phyloP scores from a whole-genome alignment of 805 yeast species.

The Sugiyamaella chiloensis region DNA sequence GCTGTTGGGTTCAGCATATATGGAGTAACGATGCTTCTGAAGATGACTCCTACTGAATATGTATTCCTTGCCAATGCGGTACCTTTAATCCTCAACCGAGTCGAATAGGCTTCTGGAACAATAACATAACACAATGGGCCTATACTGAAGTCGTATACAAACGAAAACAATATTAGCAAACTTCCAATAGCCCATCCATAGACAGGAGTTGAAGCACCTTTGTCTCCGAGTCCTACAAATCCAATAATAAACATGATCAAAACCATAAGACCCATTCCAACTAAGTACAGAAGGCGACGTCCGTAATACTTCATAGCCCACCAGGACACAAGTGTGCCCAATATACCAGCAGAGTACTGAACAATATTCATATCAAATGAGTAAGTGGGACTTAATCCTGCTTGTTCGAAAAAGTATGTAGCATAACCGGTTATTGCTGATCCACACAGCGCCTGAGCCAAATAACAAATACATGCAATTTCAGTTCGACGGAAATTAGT shows the following conservation, averaged over 20 bases:
- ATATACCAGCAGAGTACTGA: constrained; percentile 44
- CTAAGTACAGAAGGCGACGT: constrained; percentile 23
- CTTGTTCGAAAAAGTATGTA: constrained; percentile 42
- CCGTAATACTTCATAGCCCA: constrained; percentile 20
- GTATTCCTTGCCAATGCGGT: constrained; percentile 40
- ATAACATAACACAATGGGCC: constrained; percentile 44
- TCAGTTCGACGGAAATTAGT: constrained; percentile 48
- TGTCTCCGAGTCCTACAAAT: constrained; percentile 15
- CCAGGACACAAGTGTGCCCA: constrained; percentile 38
- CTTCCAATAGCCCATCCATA: constrained; percentile 12
- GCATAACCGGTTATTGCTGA: constrained; percentile 11
- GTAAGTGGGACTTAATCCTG: constrained; percentile 28
- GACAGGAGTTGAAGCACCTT: constrained; percentile 18
- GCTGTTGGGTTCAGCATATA: constrained; percentile 46
- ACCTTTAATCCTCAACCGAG: constrained; percentile 41
- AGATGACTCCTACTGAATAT: constrained; percentile 20
- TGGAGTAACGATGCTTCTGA: constrained; percentile 32
- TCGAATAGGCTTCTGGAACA: constrained; percentile 42
- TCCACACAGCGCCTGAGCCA: constrained; percentile 37
- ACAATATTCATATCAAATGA: constrained; percentile 44
- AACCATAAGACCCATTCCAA: constrained; percentile 38
- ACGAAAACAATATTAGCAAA: constrained; percentile 26
- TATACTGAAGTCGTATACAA: constrained; percentile 42
- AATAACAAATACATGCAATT: constrained; percentile 45
- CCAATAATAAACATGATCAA: constrained; percentile 44